Evolutionary conservation across 2,329 filamentous ascomycete genomes (phyloP), one percentile per base, ranked within the genome.

Genomic region (Ustulina deusta): DNA sequence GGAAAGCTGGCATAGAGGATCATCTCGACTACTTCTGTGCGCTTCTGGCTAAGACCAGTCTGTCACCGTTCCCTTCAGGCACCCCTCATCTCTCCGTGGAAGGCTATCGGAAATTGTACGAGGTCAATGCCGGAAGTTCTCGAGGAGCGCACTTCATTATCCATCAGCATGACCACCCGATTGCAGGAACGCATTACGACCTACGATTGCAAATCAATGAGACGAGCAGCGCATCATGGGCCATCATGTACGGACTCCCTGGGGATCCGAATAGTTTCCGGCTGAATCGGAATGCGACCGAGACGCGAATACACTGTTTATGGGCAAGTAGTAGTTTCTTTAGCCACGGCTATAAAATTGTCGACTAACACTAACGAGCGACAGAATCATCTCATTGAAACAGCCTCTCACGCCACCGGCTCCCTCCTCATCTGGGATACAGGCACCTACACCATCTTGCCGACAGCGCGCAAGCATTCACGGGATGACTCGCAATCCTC

Each of bases 161-260:
- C 42, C 90, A 93, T 76, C 90, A 93, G 74, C 90, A 93, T 75
- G 90, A 92, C 74, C 90, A 93, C 75, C 91, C 90, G 1, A 77
- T 91, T 49, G 89, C 90, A 10, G 90, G 90, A 27, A 84, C 84
- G 0, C 88, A 91, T 75, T 91, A 93, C 80, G 91, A 93, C 77
- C 82, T 93, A 22, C 83, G 90, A 2, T 81, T 93, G 20, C 90
- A 93, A 76, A 90, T 92, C 75, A 92, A 90, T 34, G 83, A 84
- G 65, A 85, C 86, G 0, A 92, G 90, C 74, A 90, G 89, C 29
- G 84, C 87, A 11, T 90, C 87, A 66, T 93, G 83, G 83, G 87
- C 88, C 0, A 83, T 90, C 70, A 89, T 89, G 87, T 90, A 89
- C 73, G 87, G 87, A 1, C 74, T 88, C 20, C 87, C 87, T 0